Conservation (phyloP, 1,284 basidiomycete species). For the Sporisorium iseilematis-ciliati region DNA sequence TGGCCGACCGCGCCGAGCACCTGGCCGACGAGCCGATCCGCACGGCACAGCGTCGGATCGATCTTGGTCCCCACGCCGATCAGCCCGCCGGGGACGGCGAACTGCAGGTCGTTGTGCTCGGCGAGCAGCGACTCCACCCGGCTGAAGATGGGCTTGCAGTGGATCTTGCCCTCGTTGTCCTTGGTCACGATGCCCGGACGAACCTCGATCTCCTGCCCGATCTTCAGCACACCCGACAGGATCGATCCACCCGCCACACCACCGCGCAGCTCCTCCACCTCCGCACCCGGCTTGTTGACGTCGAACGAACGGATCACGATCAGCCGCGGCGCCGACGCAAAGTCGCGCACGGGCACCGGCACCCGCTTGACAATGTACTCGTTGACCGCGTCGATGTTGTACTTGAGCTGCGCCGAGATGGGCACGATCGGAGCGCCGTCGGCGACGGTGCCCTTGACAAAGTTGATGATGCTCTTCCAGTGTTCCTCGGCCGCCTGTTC, state of each 20-base stretch:
- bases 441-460: slow-evolving; percentile 81
- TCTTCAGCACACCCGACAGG: slow-evolving; percentile 86
- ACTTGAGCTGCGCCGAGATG: slow-evolving; percentile 97
- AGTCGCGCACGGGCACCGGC: slow-evolving; percentile 92
- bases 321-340: slow-evolving; percentile 87
- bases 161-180: slow-evolving; percentile 88
- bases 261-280: slow-evolving; percentile 96
- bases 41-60: slow-evolving; percentile 95
- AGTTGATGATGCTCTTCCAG: slow-evolving; percentile 67
- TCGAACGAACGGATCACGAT: slow-evolving; percentile 99
- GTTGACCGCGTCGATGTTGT: slow-evolving; percentile 99
- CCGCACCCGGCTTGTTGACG: slow-evolving; percentile 98
- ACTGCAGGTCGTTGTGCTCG: slow-evolving; percentile 92
- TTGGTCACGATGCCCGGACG: slow-evolving; percentile 97
- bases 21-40: slow-evolving; percentile 95
- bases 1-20: slow-evolving; percentile 94
- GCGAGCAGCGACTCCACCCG: slow-evolving; percentile 91
- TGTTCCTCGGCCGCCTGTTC: slow-evolving; percentile 68
- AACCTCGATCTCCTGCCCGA: slow-evolving; percentile 96
- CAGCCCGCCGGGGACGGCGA: slow-evolving; percentile 95
- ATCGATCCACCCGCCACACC: slow-evolving; percentile 98
- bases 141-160: slow-evolving; percentile 93
- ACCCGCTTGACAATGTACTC: slow-evolving; percentile 98
- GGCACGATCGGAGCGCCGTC: slow-evolving; percentile 97
- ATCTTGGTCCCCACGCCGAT: slow-evolving; percentile 98